phyloP scores from a whole-genome alignment of 352 stramenopile species.

The Pythium aphanidermatum region DNA sequence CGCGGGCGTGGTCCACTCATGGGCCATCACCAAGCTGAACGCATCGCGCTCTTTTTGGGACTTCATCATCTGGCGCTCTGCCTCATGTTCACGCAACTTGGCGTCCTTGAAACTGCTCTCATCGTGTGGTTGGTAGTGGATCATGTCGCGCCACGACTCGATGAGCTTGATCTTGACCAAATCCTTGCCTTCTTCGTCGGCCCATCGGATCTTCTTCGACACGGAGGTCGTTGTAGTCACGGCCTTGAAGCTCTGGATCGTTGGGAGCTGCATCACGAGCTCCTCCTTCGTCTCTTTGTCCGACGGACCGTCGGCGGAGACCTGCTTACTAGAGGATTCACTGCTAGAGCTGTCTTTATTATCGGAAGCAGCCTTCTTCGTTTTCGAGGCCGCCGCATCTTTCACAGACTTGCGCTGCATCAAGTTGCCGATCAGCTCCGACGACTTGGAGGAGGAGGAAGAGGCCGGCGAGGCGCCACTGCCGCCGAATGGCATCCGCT shows the following conservation, averaged over 20 bases:
- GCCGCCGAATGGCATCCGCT: conserved; percentile 57
- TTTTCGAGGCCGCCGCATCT: conserved; percentile 40
- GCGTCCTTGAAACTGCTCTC: conserved; percentile 72
- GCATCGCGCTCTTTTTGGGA: conserved; percentile 54
- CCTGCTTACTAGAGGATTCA: conserved; percentile 21
- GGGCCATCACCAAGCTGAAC: conserved; percentile 38
- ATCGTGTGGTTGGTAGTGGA: conserved; percentile 56
- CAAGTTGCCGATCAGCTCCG: conserved; percentile 74
- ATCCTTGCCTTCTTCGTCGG: conserved; percentile 67
- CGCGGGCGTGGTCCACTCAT: conserved; percentile 65
- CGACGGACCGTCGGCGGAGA: conserved; percentile 6
- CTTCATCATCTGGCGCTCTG: conserved; percentile 58
- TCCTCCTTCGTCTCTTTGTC: conserved; percentile 31
- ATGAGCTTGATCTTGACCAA: conserved; percentile 81
- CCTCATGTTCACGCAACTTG: conserved; percentile 79
- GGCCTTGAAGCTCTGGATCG: conserved; percentile 80
- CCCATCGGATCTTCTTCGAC: conserved; percentile 75
- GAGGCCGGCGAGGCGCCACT: conserved; percentile 19
- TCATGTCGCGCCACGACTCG: conserved; percentile 79
- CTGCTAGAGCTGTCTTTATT: conserved; percentile 21
- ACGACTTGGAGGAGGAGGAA: conserved; percentile 52
- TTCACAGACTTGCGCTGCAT: conserved; percentile 82
- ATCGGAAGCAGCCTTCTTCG: conserved; percentile 30
- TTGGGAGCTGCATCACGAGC: conserved; percentile 50
- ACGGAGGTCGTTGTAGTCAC: conserved; percentile 24